Base-by-base conservation (phyloP, 169 alveolate species). In the Plasmodium cynomolgi region DNA sequence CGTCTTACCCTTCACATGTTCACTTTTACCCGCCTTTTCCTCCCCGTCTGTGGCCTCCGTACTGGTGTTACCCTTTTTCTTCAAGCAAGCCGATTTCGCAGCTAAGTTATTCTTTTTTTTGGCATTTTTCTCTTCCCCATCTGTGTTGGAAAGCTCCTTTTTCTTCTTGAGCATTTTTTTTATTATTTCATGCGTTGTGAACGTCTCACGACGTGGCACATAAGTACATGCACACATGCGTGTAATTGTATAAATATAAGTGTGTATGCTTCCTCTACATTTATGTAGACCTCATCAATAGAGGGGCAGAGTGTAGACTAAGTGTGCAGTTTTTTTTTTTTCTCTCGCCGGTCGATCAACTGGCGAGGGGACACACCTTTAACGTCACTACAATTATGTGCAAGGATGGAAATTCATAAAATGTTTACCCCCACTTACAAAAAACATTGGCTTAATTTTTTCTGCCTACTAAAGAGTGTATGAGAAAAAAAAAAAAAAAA, bases 91-190 rank as follows among this genome's bases (percentile, higher is more conserved):
- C 29, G 34, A 20, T 79, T 77, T 80, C n/a, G 11, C 31, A 29
- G 68, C 33, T 34, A 15, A 58, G 71, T 11, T 34, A 75, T 7
- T 88, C 47, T 88, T 79, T 68, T 88, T 80, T 33, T 88, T 88
- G 34, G 54, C 37, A 34, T 79, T 34, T 34, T 47, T 74, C 17
- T 85, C 93, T 17, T 85, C 93, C n/a, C n/a, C 31, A 17, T 85
- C 85, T 29, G 29, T 39, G 68, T 33, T 77, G 41, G 39, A 72
- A 15, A 26, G 39, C 47, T 85, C 93, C 41, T 85, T 85, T 34
- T 85, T 85, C 62, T 85, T 85, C 41, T 85, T 85, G 73, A 85
- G 29, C 93, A 85, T 85, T 74, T 62, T 68, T 20, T 62, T 62
- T 20, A n/a, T 68, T 68, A 26, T 26, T 68, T 68, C 37, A 26